Evolutionary conservation across 164 flowering plant species (phyloP), one percentile per base, ranked within the genome.

Genomic region (Magnolia changhungtana): DNA sequence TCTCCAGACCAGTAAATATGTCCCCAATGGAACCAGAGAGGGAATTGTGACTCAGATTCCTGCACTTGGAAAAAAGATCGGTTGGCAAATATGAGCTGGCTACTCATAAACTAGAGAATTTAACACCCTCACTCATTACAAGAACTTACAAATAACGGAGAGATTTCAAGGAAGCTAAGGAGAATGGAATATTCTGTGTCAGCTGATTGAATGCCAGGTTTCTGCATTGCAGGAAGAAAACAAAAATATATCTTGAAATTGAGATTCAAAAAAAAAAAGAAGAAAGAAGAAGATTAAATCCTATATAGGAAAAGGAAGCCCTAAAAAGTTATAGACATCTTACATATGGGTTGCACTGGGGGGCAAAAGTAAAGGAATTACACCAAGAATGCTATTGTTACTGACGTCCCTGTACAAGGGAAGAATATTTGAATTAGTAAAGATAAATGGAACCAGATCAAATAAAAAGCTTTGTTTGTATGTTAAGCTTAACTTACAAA

Each of bases 1-100:
- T 80, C 68, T 78, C 73, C 16, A 91, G 80, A 73, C 87, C 91
- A 29, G 77, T 82, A 70, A 94, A 94, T 50, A 92, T 88, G 83
- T 89, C 82, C 67, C 94, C 96, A 63, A 94, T 76, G 2, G 92
- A 85, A 74, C 98, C 97, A 80, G 88, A 85, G 67, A 94, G 71
- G 4, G 70, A 75, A 78, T 94, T 94, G 82, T 89, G 92, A 85
- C 96, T 91, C 80, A 94, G 76, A 79, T 92, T 94, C 85, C 98
- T 91, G 88, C 79, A 85, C 31, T 21, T 64, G 55, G 37, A 74
- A 74, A 65, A 74, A 61, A 27, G 68, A 19, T 19, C 11, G 23
- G 9, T 9, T 8, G 68, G 24, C 20, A 19, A 65, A 65, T 16
- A 65, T 21, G 20, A 19, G 24, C 27, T 65, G 18, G 3, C 18